Evolutionary conservation across 2,329 filamentous ascomycete species (phyloP).

Genomic region (Cucurbitaria berberidis): DNA sequence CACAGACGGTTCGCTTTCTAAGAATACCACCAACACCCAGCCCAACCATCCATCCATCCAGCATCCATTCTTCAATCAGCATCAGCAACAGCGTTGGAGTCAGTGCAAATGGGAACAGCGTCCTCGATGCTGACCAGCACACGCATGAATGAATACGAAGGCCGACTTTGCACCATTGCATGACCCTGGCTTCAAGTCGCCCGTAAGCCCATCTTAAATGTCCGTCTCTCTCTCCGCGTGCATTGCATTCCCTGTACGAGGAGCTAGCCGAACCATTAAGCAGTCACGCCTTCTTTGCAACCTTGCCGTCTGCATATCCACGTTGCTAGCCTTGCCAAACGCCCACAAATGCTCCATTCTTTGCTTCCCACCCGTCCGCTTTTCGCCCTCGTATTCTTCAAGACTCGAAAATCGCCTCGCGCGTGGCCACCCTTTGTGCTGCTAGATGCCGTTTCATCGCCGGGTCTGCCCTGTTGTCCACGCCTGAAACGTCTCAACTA

Average conservation of each 20-base stretch:
- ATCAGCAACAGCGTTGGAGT: constrained; percentile 1
- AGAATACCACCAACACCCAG: constrained; percentile 22
- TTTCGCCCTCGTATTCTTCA: constrained; percentile 14
- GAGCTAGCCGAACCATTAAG: constrained; percentile 11
- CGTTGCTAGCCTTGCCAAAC: neutral
- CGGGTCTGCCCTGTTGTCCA: constrained; percentile 30
- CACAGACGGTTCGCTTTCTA: constrained; percentile 28
- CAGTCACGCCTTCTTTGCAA: constrained; percentile 1
- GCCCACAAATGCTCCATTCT: neutral
- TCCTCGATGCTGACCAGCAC: no score
- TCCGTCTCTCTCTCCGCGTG: constrained; percentile 24
- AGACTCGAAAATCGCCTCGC: constrained; percentile 2
- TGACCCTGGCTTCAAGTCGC: constrained; percentile 10
- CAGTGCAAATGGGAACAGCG: no score
- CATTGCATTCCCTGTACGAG: constrained; percentile 22
- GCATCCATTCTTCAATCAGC: neutral
- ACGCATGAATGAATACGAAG: constrained; percentile 9
- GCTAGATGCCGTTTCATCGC: constrained; percentile 25
- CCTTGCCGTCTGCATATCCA: constrained; percentile 8
- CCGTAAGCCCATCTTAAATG: constrained; percentile 19
- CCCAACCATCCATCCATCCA: constrained; percentile 6
- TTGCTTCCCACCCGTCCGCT: neutral
- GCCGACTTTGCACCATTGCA: constrained; percentile 8
- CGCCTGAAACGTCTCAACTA: constrained; percentile 41
- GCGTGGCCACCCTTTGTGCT: constrained; percentile 4